These are phyloP conservation scores for Penicillium griseofulvum DNA, from an alignment of 2,329 filamentous ascomycete genomes.

Conservation along the genomic window DNA sequence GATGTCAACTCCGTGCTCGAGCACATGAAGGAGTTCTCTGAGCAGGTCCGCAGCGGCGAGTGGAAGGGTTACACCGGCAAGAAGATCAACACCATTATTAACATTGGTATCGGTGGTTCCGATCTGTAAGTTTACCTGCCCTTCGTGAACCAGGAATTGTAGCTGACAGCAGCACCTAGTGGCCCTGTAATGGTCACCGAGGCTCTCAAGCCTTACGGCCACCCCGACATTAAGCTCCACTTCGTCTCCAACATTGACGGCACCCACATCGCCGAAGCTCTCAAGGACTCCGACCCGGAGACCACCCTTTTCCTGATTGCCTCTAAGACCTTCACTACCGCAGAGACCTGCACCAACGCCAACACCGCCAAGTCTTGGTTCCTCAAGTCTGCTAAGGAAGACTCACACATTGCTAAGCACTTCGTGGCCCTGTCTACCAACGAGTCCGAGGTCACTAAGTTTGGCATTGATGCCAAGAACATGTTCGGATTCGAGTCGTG, in stretches of 20 bases:
- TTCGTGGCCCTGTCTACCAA: constrained; percentile 98
- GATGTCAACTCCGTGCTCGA: constrained; percentile 87
- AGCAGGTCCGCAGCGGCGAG: constrained; percentile 87
- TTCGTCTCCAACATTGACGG: constrained; percentile 99
- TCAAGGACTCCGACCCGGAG: constrained; percentile 85
- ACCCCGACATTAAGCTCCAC: constrained; percentile 82
- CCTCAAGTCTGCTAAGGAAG: constrained; percentile 77
- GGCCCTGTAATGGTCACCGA: constrained; percentile 99
- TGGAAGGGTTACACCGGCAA: constrained; percentile 98
- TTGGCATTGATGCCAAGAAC: constrained; percentile 97
- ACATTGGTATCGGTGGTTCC: constrained; percentile 96
- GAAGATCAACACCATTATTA: constrained; percentile 94
- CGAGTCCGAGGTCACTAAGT: constrained; percentile 91
- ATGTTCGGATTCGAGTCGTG: constrained; percentile 99
- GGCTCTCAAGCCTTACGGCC: constrained; percentile 90
- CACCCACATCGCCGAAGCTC: constrained; percentile 93
- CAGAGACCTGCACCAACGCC: constrained; percentile 94
- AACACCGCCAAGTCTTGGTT: constrained; percentile 98
- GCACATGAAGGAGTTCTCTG: constrained; percentile 98
- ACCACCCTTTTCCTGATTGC: constrained; percentile 98
- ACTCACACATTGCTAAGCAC: constrained; percentile 82
- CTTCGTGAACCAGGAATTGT: background rate
- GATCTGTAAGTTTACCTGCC: constrained; percentile 70
- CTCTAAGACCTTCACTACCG: constrained; percentile 99
- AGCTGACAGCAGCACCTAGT: constrained; percentile 47